A percentile compares a stretch with the other conserved stretches of the same genome.
Evolutionary conservation across 345 rosid species (phyloP).

Genomic region (Bruguiera parviflora): DNA sequence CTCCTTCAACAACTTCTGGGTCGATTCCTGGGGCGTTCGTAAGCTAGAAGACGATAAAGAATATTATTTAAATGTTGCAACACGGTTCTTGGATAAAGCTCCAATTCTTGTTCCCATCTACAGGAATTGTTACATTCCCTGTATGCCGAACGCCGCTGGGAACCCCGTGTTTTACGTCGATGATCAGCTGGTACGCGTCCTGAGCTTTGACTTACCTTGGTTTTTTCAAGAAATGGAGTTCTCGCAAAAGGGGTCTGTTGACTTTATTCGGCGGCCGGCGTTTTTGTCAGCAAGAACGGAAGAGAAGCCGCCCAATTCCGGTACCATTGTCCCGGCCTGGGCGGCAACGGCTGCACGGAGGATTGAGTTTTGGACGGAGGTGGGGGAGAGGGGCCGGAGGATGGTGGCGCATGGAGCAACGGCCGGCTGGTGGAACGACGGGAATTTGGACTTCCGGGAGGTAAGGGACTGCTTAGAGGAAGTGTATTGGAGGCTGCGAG

Average conservation of each 20-base stretch:
- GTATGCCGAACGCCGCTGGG: conserved; percentile 51
- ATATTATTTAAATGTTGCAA: conserved; percentile 27
- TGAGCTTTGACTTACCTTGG: conserved; percentile 55
- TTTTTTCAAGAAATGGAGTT: conserved; percentile 51
- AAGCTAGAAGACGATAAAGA: conserved; percentile 28
- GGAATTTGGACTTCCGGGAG: not conserved
- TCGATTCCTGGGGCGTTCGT: conserved; percentile 54
- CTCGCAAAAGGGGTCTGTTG: conserved; percentile 16
- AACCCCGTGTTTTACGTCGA: conserved; percentile 67
- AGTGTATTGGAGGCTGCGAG: conserved; percentile 56
- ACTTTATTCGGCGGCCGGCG: not conserved
- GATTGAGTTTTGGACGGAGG: conserved; percentile 76
- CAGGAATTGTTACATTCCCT: conserved; percentile 57
- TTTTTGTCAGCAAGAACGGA: not conserved
- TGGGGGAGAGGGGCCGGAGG: conserved; percentile 54
- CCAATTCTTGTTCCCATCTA: conserved; percentile 68
- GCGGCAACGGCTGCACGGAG: conserved; percentile 43
- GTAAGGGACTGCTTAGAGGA: conserved; percentile 59
- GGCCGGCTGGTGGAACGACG: conserved; percentile 48
- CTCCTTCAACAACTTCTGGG: conserved; percentile 52
- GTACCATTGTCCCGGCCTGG: conserved; percentile 44
- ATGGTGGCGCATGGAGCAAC: conserved; percentile 30
- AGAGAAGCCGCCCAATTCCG: not conserved
- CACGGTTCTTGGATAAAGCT: conserved; percentile 27
- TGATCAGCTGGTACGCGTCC: conserved; percentile 38